phyloP scores from a whole-genome alignment of 768 basidiomycete genomes.

The Dentipellis fragilis region DNA sequence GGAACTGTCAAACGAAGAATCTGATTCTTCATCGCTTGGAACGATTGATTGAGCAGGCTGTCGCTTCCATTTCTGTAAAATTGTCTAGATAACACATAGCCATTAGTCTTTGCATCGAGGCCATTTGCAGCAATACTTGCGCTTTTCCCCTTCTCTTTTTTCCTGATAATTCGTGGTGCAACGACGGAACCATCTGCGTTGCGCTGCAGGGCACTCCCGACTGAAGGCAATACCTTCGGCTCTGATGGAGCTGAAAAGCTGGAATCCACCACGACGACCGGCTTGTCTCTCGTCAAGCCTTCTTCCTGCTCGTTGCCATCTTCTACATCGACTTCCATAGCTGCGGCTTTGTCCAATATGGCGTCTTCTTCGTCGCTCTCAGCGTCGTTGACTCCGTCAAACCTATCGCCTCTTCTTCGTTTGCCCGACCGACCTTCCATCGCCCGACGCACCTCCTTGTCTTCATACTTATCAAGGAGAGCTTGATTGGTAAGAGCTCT shows the following conservation, averaged over 20 bases:
- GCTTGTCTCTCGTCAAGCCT: not conserved
- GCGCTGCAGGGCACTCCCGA: constrained; percentile 59
- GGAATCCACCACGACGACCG: constrained; percentile 4
- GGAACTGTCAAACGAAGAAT: constrained; percentile 70
- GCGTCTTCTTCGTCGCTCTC: constrained; percentile 2
- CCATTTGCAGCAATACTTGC: constrained; percentile 22
- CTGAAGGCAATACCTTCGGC: constrained; percentile 17
- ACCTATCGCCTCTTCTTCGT: constrained; percentile 30
- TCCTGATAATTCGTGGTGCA: constrained; percentile 36
- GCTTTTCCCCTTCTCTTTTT: constrained; percentile 33
- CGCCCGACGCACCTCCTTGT: constrained; percentile 44
- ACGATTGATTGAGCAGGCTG: constrained; percentile 19
- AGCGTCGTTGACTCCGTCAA: constrained; percentile 2
- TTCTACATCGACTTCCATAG: constrained; percentile 1
- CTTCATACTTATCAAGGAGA: constrained; percentile 46
- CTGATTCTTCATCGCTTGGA: constrained; percentile 28
- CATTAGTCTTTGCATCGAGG: not conserved
- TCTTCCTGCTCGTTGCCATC: not conserved
- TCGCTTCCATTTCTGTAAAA: constrained; percentile 44
- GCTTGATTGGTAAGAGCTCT: constrained; percentile 51
- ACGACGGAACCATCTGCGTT: constrained; percentile 53
- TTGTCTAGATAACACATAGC: constrained; percentile 18
- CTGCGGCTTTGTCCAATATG: not conserved
- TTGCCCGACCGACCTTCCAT: constrained; percentile 34
- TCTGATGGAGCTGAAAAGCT: constrained; percentile 10